These are phyloP conservation scores for Dothistroma pini DNA, from an alignment of 2,329 filamentous ascomycete genomes.

Conservation along the genomic window DNA sequence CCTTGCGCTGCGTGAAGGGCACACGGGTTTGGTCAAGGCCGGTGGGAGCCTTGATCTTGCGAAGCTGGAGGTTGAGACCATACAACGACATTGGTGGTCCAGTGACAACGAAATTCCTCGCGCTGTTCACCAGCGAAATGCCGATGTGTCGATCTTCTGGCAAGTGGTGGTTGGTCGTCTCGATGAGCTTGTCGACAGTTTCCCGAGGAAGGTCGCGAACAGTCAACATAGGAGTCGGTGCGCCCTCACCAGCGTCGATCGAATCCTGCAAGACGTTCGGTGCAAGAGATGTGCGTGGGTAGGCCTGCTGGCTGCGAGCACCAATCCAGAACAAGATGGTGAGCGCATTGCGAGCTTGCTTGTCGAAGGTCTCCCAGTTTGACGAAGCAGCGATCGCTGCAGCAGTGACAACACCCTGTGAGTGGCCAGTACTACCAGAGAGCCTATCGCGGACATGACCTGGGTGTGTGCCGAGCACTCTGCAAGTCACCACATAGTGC, in stretches of 20 bases:
- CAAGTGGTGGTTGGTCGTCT: slow-evolving; percentile 94
- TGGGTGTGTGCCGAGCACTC: slow-evolving; percentile 82
- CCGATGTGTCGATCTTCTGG: slow-evolving; percentile 88
- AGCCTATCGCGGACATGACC: slow-evolving; percentile 82
- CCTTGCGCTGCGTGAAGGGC: slow-evolving; percentile 91
- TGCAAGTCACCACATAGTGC: slow-evolving; percentile 92
- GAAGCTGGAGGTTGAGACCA: slow-evolving; percentile 88
- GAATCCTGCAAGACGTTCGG: slow-evolving; percentile 91
- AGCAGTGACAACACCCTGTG: slow-evolving; percentile 91
- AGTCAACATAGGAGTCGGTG: slow-evolving; percentile 94
- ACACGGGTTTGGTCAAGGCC: slow-evolving; percentile 93
- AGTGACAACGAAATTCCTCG: slow-evolving; percentile 93
- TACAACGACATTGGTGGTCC: slow-evolving; percentile 94
- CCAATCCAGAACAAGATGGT: slow-evolving; percentile 99
- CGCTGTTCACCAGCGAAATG: slow-evolving; percentile 95
- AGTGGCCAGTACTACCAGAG: slow-evolving; percentile 89
- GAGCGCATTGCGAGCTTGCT: slow-evolving; percentile 73
- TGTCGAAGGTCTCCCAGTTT: slow-evolving; percentile 88
- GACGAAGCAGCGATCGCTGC: slow-evolving; percentile 86
- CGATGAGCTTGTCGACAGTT: slow-evolving; percentile 93
- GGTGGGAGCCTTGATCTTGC: slow-evolving; percentile 97
- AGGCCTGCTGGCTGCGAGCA: slow-evolving; percentile 92
- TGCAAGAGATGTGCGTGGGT: slow-evolving; percentile 89
- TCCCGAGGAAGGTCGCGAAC: slow-evolving; percentile 86
- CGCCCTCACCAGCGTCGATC: slow-evolving; percentile 89